A percentile compares a stretch with the other conserved stretches of the same genome.
These are phyloP conservation scores for Camellia granthamiana DNA, from an alignment of 148 eudicot species.

Conservation along the genomic window DNA sequence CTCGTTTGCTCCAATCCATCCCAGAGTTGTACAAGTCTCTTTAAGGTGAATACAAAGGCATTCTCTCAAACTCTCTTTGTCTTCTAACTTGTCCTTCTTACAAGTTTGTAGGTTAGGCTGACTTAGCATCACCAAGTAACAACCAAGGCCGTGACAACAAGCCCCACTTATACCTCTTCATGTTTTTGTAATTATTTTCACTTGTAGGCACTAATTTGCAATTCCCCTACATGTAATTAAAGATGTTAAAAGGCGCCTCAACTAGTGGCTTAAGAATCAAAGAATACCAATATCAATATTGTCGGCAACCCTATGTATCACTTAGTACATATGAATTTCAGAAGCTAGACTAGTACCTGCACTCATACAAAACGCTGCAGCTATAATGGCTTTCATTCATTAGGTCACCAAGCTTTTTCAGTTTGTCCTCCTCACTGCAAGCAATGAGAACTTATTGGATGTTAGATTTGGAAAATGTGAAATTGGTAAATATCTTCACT, in stretches of 20 bases:
- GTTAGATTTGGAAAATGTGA: background rate
- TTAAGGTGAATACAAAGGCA: no score
- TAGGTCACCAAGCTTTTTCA: conserved; percentile 91
- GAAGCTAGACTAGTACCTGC: conserved; percentile 62
- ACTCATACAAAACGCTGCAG: conserved; percentile 91
- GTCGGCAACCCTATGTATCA: background rate
- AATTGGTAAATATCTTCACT: background rate
- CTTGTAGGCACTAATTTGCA: no score
- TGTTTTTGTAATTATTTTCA: no score
- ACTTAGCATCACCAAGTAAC: no score
- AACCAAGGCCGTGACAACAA: no score
- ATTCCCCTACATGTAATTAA: background rate
- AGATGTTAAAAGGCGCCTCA: background rate
- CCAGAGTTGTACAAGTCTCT: no score
- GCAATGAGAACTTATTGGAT: conserved; percentile 31
- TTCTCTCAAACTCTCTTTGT: no score
- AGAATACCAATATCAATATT: background rate
- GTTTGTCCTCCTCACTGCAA: conserved; percentile 89
- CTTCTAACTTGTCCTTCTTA: no score
- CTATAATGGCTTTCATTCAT: conserved; percentile 96
- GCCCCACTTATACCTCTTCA: no score
- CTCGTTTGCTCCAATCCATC: no score
- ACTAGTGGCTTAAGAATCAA: background rate
- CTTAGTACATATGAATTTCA: background rate
- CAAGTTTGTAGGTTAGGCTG: no score